Percentiles rank a stretch among this genome's conserved stretches.
These are phyloP conservation scores for Corinectria fuckeliana DNA, from an alignment of 2,329 filamentous ascomycete genomes.

Conservation along the genomic window DNA sequence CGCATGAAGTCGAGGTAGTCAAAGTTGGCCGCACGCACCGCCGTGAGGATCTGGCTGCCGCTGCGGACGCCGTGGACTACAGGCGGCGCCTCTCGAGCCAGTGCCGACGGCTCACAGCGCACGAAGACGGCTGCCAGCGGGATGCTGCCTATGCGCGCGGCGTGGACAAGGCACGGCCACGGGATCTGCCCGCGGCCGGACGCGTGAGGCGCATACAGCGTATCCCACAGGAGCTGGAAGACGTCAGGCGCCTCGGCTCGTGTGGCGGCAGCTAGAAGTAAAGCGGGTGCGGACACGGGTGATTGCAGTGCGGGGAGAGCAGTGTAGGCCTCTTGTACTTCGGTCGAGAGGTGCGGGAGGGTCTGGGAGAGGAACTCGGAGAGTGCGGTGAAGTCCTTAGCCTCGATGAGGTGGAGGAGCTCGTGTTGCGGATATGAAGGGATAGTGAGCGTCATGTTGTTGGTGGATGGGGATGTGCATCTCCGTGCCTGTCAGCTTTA, in stretches of 20 bases:
- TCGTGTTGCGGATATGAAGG: background rate
- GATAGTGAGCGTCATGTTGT: background rate
- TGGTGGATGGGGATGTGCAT: background rate
- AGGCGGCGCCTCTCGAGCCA: background rate
- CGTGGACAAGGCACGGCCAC: background rate
- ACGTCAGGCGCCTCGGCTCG: background rate
- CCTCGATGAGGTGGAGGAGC: background rate
- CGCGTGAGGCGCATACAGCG: background rate
- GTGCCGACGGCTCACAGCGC: background rate
- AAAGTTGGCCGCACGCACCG: background rate
- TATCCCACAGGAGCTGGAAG: background rate
- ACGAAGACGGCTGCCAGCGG: background rate
- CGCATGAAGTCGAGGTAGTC: slow-evolving; percentile 1
- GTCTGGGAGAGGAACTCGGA: background rate
- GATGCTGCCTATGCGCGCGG: background rate
- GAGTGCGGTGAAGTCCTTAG: background rate
- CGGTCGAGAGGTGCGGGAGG: background rate
- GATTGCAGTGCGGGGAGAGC: background rate
- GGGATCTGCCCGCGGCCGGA: background rate
- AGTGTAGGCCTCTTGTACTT: background rate
- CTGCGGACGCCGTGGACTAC: background rate
- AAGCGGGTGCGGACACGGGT: background rate
- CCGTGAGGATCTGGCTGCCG: background rate
- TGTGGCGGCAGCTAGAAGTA: background rate
- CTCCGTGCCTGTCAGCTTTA: background rate